Evolutionary conservation across 441 rosid genomes (phyloP).

Genomic region (Macaranga tanarius): DNA sequence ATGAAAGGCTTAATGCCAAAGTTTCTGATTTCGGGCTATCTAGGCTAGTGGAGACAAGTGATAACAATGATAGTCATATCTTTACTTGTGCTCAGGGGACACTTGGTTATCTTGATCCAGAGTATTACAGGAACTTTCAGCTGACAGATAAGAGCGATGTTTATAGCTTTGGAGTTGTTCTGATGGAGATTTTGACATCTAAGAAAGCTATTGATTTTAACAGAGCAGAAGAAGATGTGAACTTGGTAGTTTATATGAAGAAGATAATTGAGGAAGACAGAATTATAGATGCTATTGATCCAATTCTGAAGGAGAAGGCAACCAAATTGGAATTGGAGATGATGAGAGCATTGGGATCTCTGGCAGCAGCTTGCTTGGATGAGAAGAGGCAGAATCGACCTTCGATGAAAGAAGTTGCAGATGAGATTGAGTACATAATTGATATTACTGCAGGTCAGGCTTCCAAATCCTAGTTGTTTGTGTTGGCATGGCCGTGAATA

Average conservation of each 20-base stretch:
- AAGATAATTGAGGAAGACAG: constrained; percentile 45
- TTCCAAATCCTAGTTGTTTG: constrained; percentile 16
- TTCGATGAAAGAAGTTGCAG: constrained; percentile 51
- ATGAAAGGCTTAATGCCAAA: constrained; percentile 48
- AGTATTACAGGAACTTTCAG: constrained; percentile 57
- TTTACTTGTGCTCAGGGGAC: constrained; percentile 64
- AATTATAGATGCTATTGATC: constrained; percentile 43
- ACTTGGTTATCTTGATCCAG: constrained; percentile 67
- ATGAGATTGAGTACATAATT: constrained; percentile 47
- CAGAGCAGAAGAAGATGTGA: constrained; percentile 48
- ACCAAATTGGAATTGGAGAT: constrained; percentile 38
- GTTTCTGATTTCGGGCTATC: constrained; percentile 65
- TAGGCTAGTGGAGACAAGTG: constrained; percentile 40
- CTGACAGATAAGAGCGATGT: constrained; percentile 75
- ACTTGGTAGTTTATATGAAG: constrained; percentile 39
- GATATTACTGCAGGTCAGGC: constrained; percentile 26
- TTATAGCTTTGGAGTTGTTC: constrained; percentile 72
- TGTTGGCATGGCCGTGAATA: constrained; percentile 6
- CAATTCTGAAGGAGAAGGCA: constrained; percentile 30
- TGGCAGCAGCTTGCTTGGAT: constrained; percentile 44
- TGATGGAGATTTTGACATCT: constrained; percentile 61
- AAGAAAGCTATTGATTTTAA: constrained; percentile 52
- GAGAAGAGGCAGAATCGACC: constrained; percentile 55
- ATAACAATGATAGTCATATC: constrained; percentile 49
- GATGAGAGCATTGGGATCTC: constrained; percentile 46